Base-by-base conservation (phyloP, 106 monocot species). In the Phalaenopsis equestris region DNA sequence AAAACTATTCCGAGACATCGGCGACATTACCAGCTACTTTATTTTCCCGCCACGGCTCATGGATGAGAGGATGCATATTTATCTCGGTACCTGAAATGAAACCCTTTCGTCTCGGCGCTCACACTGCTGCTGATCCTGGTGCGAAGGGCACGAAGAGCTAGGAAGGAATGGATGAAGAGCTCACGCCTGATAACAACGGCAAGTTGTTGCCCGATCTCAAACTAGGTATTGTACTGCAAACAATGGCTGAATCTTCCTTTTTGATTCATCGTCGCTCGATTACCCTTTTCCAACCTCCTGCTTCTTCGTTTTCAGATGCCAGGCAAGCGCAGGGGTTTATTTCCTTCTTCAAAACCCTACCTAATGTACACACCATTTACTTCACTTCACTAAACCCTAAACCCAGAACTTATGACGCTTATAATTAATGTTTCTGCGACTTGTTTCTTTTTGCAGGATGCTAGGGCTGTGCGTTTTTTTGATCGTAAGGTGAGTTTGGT, bases 321-420 rank as follows among this genome's bases (percentile, higher is more conserved):
- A 91, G 82, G 82, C 96, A 96, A 76, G 91, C 93, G 0, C 93
- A 96, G 90, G 96, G 93, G 0, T 96, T 96, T 81, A 90, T 96
- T 68, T 96, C 93, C 49, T 96, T 91, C 91, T 94, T 93, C 87
- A 94, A 94, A 83, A 85, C 87, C 58, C 89, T 94, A 39, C 90
- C 90, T 12, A 84, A 48, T 48, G 94, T 94, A 82, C 76, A 79
- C 70, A 39, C 38, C 0, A 39, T 30, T 39, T 39, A 14, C 70
- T 70, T 41, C 12, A 0, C 36, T 70, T 38, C 38, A 39, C 23
- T 14, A 70, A 52, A 0, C 39, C 21, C 67, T 65, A 76, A 42
- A 82, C 55, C 55, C 72, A 64, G 48, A 79, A 36, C 16, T 45
- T 42, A 21, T 75, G 52, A 65, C 38, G 8, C n/a, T 2, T 43